These are phyloP conservation scores for Penicillium sp. DNA, from an alignment of 2,329 filamentous ascomycete species.

Conservation along the genomic window DNA sequence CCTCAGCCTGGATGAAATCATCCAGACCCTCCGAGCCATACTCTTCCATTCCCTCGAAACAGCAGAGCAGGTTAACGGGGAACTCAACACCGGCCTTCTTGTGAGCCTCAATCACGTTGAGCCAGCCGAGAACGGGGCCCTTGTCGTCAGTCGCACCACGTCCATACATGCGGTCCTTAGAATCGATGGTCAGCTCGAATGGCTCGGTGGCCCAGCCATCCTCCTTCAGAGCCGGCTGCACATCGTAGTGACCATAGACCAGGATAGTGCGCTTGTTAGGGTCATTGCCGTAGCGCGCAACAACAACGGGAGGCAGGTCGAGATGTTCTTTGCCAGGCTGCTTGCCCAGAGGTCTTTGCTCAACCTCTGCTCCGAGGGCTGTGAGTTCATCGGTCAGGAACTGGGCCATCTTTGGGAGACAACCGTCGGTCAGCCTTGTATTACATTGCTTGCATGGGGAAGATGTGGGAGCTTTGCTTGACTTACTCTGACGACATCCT, in stretches of 20 bases:
- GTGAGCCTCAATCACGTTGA: slow-evolving; percentile 98
- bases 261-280: slow-evolving; percentile 92
- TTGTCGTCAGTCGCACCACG: slow-evolving; percentile 97
- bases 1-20: slow-evolving; percentile 89
- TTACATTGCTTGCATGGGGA: background rate
- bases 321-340: slow-evolving; percentile 90
- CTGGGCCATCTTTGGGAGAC: slow-evolving; percentile 73
- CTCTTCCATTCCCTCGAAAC: slow-evolving; percentile 99
- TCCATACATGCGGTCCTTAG: slow-evolving; percentile 93
- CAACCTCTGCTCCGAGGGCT: slow-evolving; percentile 80
- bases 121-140: slow-evolving; percentile 93
- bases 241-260: slow-evolving; percentile 98
- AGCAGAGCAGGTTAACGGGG: slow-evolving; percentile 97
- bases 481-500: slow-evolving; percentile 80
- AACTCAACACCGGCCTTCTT: slow-evolving; percentile 93
- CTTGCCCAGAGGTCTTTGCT: slow-evolving; percentile 84
- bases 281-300: slow-evolving; percentile 90
- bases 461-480: background rate
- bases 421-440: background rate
- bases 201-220: slow-evolving; percentile 97
- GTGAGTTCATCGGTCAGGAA: slow-evolving; percentile 85
- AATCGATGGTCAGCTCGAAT: slow-evolving; percentile 83
- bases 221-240: slow-evolving; percentile 89
- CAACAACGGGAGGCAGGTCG: slow-evolving; percentile 87
- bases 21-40: slow-evolving; percentile 96